Evolutionary conservation across 2,329 filamentous ascomycete species (phyloP), one percentile per base, ranked within the genome.

Genomic region (Aureobasidium mangrovei): DNA sequence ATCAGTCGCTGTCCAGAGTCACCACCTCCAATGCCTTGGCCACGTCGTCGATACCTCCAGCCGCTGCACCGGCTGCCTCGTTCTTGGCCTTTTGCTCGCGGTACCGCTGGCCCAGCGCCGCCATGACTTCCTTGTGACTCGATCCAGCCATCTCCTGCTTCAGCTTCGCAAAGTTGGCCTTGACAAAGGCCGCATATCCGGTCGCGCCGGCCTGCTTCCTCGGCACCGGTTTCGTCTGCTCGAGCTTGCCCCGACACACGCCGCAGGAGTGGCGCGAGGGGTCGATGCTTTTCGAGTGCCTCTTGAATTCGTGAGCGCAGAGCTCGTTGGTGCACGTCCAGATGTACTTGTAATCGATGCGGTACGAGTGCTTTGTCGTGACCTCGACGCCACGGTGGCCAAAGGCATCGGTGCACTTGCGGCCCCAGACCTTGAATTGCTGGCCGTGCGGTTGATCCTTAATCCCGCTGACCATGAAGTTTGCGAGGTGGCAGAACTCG

Each of bases 401-500:
- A 60, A 91, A 87, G 0, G 74, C 75, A 2, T 59, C 61, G 72
- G 80, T 69, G 73, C 81, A 67, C 74, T 79, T 48, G 67, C 63
- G 3, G 76, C 84, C 83, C 81, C 89, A 95, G 1, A 70, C 65
- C 68, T 94, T 91, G 77, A 96, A 96, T 62, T 88, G 85, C 9
- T 80, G 77, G 26, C 91, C 91, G 66, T 96, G 91, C 0, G 90
- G 88, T 58, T 87, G 84, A 54, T 82, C 83, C 41, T 81, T 84
- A 35, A 91, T 74, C 35, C 84, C 82, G 46, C 79, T 84, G 59
- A 97, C 75, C 82, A 97, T 94, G 69, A 91, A 96, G 63, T 90
- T 95, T 41, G 88, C 85, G 1, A 97, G 74, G 65, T 98, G 93
- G 68, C 93, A 97, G 73, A 93, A 97, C 64, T 98, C 93, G 67